phyloP scores from a whole-genome alignment of 2,329 filamentous ascomycete species.

The Arachnopeziza araneosa region DNA sequence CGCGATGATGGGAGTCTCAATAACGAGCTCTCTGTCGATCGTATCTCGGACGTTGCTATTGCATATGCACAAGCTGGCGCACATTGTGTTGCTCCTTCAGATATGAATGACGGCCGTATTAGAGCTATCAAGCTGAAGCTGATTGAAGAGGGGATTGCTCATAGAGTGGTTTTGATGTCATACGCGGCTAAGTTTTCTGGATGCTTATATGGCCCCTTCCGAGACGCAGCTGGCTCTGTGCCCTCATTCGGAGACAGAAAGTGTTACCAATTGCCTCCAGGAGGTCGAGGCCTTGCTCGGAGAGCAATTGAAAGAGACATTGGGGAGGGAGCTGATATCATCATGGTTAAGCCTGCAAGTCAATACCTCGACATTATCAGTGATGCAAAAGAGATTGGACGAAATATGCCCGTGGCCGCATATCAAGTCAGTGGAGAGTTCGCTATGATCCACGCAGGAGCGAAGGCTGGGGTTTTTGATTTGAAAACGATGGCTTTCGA shows the following conservation, averaged over 20 bases:
- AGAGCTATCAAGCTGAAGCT: conserved; percentile 97
- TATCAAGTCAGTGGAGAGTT: conserved; percentile 98
- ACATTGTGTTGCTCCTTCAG: conserved; percentile 92
- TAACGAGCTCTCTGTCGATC: conserved; percentile 88
- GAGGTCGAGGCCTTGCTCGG: conserved; percentile 84
- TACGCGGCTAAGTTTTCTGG: conserved; percentile 98
- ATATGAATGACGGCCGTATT: conserved; percentile 98
- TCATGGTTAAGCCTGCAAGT: conserved; percentile 98
- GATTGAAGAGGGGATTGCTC: conserved; percentile 88
- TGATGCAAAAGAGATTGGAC: conserved; percentile 90
- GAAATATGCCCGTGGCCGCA: conserved; percentile 85
- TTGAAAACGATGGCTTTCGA: conserved; percentile 93
- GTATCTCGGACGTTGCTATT: conserved; percentile 95
- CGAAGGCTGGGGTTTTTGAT: conserved; percentile 95
- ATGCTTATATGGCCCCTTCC: conserved; percentile 94
- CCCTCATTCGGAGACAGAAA: conserved; percentile 91
- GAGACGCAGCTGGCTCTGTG: conserved; percentile 85
- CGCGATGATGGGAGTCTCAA: conserved; percentile 89
- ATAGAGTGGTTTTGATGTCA: conserved; percentile 90
- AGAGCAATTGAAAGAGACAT: conserved; percentile 89
- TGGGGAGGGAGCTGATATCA: conserved; percentile 88
- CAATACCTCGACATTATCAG: conserved; percentile 97
- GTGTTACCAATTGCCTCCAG: conserved; percentile 94
- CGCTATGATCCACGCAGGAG: conserved; percentile 94
- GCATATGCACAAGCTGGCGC: conserved; percentile 94